Evolutionary conservation across 108 stramenopile genomes (phyloP).

Genomic region (Discostella pseudostelligera): DNA sequence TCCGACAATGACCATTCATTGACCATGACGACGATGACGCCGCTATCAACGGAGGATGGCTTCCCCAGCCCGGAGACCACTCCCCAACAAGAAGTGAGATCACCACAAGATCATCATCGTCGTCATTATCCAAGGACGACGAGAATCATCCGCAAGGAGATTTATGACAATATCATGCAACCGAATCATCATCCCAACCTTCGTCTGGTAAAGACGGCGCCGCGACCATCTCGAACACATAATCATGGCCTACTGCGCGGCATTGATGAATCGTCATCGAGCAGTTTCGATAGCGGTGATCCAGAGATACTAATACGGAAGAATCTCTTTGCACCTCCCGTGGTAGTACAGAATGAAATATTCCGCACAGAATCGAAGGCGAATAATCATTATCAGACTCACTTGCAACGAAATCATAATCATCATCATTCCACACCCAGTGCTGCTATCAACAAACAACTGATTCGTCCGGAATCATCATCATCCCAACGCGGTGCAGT

Average conservation of each 20-base stretch:
- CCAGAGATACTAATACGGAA: neutral
- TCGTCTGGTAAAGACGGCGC: neutral
- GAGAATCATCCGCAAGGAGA: neutral
- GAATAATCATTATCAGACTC: neutral
- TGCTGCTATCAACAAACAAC: neutral
- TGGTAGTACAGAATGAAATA: conserved; percentile 9
- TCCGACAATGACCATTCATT: too few species aligned
- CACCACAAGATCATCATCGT: neutral
- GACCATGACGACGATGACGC: too few species aligned
- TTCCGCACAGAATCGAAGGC: conserved; percentile 1
- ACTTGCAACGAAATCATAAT: neutral
- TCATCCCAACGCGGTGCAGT: neutral
- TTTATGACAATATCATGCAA: neutral
- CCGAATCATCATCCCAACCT: neutral
- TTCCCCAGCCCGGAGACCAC: neutral
- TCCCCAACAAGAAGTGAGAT: conserved; percentile 3
- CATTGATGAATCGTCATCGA: neutral
- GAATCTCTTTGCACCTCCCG: neutral
- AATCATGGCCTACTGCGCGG: neutral
- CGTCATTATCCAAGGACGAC: too few species aligned
- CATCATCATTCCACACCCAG: neutral
- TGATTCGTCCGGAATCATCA: too few species aligned
- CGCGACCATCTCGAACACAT: neutral
- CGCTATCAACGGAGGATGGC: too few species aligned
- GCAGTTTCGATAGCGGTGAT: neutral